These are phyloP conservation scores for Fusarium fujikuroi DNA, from an alignment of 2,329 filamentous ascomycete genomes.

Conservation along the genomic window DNA sequence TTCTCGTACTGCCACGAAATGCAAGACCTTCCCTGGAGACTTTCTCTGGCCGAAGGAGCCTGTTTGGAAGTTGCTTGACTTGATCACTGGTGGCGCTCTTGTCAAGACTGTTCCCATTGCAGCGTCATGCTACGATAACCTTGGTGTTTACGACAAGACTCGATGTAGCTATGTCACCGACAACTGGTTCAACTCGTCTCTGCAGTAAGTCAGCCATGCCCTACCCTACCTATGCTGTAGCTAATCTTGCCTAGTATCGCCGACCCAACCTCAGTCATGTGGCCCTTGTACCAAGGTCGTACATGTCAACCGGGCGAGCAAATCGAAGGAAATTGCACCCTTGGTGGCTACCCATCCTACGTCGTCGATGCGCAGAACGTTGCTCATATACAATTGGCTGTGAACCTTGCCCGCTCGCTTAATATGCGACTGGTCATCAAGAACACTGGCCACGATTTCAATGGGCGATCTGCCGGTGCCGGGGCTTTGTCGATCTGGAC, in stretches of 20 bases:
- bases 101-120: constrained; percentile 49
- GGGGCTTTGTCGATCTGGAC: constrained; percentile 68
- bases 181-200: constrained; percentile 45
- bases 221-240: fast-evolving
- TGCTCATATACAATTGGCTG: constrained; percentile 57
- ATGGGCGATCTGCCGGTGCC: constrained; percentile 65
- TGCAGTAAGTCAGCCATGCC: constrained; percentile 25
- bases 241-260: constrained; percentile 40
- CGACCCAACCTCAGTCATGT: constrained; percentile 56
- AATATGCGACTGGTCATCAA: constrained; percentile 60
- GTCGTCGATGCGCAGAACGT: constrained; percentile 55
- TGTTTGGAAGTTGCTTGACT: constrained; percentile 50
- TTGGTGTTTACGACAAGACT: constrained; percentile 41
- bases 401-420: constrained; percentile 58
- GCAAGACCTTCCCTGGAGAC: constrained; percentile 51
- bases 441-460: constrained; percentile 62
- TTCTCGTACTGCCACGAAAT: constrained; percentile 7
- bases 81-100: constrained; percentile 47
- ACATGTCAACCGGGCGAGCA: constrained; percentile 50
- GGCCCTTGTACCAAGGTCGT: constrained; percentile 52
- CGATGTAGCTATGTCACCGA: constrained; percentile 42
- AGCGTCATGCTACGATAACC: constrained; percentile 46
- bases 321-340: constrained; percentile 44
- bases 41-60: constrained; percentile 42
- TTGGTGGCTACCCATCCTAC: constrained; percentile 57